A percentile compares a stretch with the other conserved stretches of the same genome.
Conservation (phyloP, 2,329 filamentous ascomycete species). For the Colletotrichum gigasporum region DNA sequence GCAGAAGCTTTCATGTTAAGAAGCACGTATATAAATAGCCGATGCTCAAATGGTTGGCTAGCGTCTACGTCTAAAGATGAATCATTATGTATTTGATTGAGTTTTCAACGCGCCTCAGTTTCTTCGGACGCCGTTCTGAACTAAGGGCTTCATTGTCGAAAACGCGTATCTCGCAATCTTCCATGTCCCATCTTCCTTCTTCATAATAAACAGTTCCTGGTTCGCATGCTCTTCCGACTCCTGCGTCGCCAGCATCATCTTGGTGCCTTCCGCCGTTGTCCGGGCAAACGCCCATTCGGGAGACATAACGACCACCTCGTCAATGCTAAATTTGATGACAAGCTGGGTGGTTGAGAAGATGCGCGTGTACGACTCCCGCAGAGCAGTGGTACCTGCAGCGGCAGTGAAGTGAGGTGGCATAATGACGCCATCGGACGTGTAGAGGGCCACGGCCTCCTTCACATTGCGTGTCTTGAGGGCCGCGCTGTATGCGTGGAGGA, state of each 20-base stretch:
- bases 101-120: no score
- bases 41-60: no score
- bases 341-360: conserved; percentile 33
- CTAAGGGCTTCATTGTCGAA: conserved; percentile 31
- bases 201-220: conserved; percentile 36
- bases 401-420: conserved; percentile 36
- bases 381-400: conserved; percentile 25
- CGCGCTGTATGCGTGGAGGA: conserved; percentile 27
- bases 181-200: conserved; percentile 29
- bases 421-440: conserved; percentile 37
- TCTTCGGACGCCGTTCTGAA: not conserved
- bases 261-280: conserved; percentile 34
- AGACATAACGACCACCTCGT: conserved; percentile 34
- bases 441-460: conserved; percentile 31
- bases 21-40: no score
- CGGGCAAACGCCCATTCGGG: conserved; percentile 34
- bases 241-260: conserved; percentile 32
- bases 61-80: no score
- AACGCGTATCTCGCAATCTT: conserved; percentile 37
- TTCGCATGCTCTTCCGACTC: conserved; percentile 33
- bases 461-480: conserved; percentile 33
- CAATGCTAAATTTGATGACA: conserved; percentile 28
- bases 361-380: conserved; percentile 33
- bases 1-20: no score
- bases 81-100: no score